Base-by-base conservation (phyloP, 805 yeast species). In the Metschnikowia gelsemii region DNA sequence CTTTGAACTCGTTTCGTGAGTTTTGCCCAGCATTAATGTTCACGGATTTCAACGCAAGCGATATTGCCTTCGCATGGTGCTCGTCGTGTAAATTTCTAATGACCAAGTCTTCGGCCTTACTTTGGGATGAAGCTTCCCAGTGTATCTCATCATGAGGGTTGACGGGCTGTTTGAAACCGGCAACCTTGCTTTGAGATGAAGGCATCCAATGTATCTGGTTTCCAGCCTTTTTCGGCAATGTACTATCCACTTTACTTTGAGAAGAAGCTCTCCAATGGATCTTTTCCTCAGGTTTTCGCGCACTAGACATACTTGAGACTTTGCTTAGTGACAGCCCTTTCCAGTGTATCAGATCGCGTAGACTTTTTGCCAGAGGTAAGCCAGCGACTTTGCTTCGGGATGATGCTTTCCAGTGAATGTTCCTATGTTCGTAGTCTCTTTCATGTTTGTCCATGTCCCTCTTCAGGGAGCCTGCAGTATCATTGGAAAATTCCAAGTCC, bases 161-260 rank as follows among this genome's bases (percentile, higher is more conserved):
- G n/a, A n/a, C 13, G 22, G 22, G 2, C 8, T 8, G 7, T 6
- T 7, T 11, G 16, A 24, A 13, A 11, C 23, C 34, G n/a, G 28
- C 32, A 2, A 23, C 43, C 19, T 40, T 40, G 28, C 43, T 40
- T 8, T 40, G 43, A 8, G 43, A 33, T 11, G 38, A 31, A 8
- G 35, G 30, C 19, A 24, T 31, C 41, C 41, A 38, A 13, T 38
- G 35, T 13, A 38, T 23, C 29, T 11, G 31, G 14, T 31, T 21
- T 17, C 20, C 19, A 11, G 19, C 12, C 14, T 13, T 29, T 12
- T 8, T 12, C 22, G 25, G 25, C 9, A 22, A 22, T 13, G 11
- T 20, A 9, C 19, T 23, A 17, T 16, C 22, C 11, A 19, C 32
- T 24, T 35, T 35, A 13, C 31, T 19, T 20, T 35, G 22, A 11